Evolutionary conservation across 2,329 filamentous ascomycete species (phyloP).

Genomic region (Colletotrichum musae): DNA sequence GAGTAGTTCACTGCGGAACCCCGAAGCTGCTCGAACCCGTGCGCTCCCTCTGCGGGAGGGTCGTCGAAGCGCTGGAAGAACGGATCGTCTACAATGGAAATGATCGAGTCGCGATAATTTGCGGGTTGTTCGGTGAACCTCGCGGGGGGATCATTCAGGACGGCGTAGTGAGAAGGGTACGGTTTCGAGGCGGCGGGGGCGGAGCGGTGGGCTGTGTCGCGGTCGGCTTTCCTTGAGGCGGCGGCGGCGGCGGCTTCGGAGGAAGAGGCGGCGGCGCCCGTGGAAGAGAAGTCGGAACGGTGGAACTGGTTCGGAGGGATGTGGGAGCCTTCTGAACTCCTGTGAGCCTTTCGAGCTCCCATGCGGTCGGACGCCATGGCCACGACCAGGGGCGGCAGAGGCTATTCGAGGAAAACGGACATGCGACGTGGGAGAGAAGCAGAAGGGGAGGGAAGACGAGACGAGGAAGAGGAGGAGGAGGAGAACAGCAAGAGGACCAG

Average conservation of each 20-base stretch:
- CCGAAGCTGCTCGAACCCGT: conserved; percentile 43
- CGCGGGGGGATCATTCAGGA: conserved; percentile 42
- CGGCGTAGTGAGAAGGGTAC: conserved; percentile 40
- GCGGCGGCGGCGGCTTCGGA: conserved; percentile 23
- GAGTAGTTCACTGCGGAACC: conserved; percentile 46
- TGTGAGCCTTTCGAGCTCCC: conserved; percentile 43
- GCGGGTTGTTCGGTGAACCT: conserved; percentile 45
- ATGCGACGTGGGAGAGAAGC: conserved; percentile 15
- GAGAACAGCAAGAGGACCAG: neutral
- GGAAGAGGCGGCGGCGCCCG: conserved; percentile 24
- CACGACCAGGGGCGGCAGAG: conserved; percentile 30
- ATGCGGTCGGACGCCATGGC: conserved; percentile 41
- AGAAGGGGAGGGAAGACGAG: neutral
- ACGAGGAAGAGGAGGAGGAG: conserved; percentile 7
- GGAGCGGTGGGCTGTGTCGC: conserved; percentile 42
- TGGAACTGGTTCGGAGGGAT: conserved; percentile 35
- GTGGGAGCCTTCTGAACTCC: conserved; percentile 42
- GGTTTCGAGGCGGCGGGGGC: conserved; percentile 40
- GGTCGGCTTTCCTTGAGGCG: conserved; percentile 34
- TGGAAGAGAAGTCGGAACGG: conserved; percentile 14
- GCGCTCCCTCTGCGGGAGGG: conserved; percentile 50
- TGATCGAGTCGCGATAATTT: conserved; percentile 62
- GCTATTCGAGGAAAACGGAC: conserved; percentile 28
- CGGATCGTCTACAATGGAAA: conserved; percentile 69
- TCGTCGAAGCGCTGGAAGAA: conserved; percentile 66